Base-by-base conservation (phyloP, 495 filamentous ascomycete species). In the Hypoxylon lenormandii region DNA sequence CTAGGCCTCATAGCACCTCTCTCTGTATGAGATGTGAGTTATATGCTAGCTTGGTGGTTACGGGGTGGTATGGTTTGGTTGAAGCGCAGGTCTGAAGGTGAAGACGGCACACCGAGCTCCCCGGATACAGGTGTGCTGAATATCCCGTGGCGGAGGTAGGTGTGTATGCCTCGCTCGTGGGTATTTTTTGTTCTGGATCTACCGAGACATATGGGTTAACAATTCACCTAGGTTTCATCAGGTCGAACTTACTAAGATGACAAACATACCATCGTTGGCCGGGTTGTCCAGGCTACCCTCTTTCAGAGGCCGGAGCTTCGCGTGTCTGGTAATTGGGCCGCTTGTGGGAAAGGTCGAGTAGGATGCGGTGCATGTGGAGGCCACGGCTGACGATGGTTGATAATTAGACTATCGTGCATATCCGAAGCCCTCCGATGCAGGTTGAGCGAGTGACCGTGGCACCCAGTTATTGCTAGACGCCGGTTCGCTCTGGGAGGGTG, bases 341-440 rank as follows among this genome's bases (percentile, higher is more conserved):
- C 50, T 36, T 66, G 43, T 21, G 16, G 42, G 45, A 56, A 50
- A 16, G 22, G 49, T 16, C 30, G 52, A 63, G 36, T 10, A 54
- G 46, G 48, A 36, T 53, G 52, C 36, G 38, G 37, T 56, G 11
- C n/a, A 52, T 61, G 33, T 23, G 6, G 21, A 45, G 26, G 16
- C 6, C 6, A 3, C 30, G 30, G 30, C 30, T 33, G 30, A 33
- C 30, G 10, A 60, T 15, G 37, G 47, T 23, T n/a, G 47, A 7
- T 46, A 48, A 57, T 61, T 46, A 40, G 23, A 10, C 33, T 43
- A 42, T 13, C 23, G 47, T 57, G 56, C 61, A 65, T 66, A 58
- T 42, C 62, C 68, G 62, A 55, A 23, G 46, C 21, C 21, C 30
- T 53, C 62, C 68, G 62, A 58, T 66, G 68, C 62, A 58, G 22